Evolutionary conservation across 352 stramenopile genomes (phyloP).

Genomic region (Phytopythium mirpurense): DNA sequence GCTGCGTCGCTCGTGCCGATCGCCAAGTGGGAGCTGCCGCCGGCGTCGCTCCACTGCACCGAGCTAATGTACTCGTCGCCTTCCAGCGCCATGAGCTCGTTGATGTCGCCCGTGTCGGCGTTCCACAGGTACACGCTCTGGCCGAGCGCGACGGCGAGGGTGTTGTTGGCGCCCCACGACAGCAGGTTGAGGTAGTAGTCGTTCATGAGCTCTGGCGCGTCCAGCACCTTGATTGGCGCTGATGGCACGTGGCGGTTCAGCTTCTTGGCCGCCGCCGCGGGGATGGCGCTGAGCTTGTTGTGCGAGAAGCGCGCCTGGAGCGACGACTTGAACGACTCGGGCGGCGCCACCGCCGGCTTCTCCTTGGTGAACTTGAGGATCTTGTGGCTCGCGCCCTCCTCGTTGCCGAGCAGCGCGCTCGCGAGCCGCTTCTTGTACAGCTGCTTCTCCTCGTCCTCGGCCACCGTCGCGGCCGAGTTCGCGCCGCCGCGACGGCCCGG

Average conservation of each 20-base stretch:
- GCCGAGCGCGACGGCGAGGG: slow-evolving; percentile 95
- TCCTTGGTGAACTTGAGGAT: slow-evolving; percentile 98
- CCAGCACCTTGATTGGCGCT: slow-evolving; percentile 93
- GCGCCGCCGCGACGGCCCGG: slow-evolving; percentile 10
- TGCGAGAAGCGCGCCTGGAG: slow-evolving; percentile 94
- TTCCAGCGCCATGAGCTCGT: slow-evolving; percentile 90
- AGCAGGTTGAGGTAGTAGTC: slow-evolving; percentile 99
- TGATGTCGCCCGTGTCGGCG: slow-evolving; percentile 93
- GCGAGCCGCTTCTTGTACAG: slow-evolving; percentile 81
- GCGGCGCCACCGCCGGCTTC: slow-evolving; percentile 90
- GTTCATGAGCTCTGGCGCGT: slow-evolving; percentile 97
- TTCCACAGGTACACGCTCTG: slow-evolving; percentile 99
- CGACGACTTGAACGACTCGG: slow-evolving; percentile 93
- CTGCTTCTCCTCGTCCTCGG: slow-evolving; percentile 69
- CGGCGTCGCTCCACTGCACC: slow-evolving; percentile 94
- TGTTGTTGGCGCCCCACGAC: slow-evolving; percentile 95
- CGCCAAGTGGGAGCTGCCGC: slow-evolving; percentile 80
- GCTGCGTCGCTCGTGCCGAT: slow-evolving; percentile 93
- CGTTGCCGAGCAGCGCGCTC: slow-evolving; percentile 73
- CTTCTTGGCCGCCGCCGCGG: slow-evolving; percentile 73
- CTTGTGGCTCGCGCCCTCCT: slow-evolving; percentile 82
- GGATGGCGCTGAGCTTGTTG: slow-evolving; percentile 84
- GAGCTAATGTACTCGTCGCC: slow-evolving; percentile 95
- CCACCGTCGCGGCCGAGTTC: slow-evolving; percentile 9
- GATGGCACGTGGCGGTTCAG: slow-evolving; percentile 95